Conservation (phyloP, 768 basidiomycete species). For the Rhodotorula diobovata region DNA sequence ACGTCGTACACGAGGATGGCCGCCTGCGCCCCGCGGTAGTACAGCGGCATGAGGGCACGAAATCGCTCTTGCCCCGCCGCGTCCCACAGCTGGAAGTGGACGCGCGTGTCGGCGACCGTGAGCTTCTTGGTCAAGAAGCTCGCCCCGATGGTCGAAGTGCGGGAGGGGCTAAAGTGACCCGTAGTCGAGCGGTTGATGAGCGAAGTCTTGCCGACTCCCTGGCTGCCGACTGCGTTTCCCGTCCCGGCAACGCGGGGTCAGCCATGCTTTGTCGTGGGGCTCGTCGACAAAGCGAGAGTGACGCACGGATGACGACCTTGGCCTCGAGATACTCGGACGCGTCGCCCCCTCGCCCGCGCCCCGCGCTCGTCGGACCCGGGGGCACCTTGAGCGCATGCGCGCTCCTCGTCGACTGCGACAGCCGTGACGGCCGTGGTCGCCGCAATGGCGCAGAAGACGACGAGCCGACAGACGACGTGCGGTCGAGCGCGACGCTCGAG, state of each 20-base stretch:
- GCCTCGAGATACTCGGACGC: constrained; percentile 59
- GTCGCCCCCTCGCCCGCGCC: not conserved
- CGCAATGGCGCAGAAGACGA: not conserved
- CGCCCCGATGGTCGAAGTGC: constrained; percentile 84
- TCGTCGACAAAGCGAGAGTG: constrained; percentile 40
- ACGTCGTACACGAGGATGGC: constrained; percentile 93
- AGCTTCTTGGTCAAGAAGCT: constrained; percentile 93
- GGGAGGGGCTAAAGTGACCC: constrained; percentile 81
- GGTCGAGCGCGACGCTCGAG: constrained; percentile 3
- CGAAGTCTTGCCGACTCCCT: constrained; percentile 51
- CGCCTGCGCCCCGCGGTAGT: constrained; percentile 92
- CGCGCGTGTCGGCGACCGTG: constrained; percentile 73
- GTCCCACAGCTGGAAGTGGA: constrained; percentile 65
- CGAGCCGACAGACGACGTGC: constrained; percentile 13
- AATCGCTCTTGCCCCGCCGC: constrained; percentile 92
- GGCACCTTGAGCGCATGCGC: constrained; percentile 7
- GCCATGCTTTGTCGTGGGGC: not conserved
- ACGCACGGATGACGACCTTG: constrained; percentile 94
- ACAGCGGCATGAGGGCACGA: constrained; percentile 91
- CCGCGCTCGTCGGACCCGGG: not conserved
- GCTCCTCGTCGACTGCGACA: constrained; percentile 3
- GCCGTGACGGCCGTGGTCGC: constrained; percentile 4
- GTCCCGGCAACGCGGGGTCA: too few species aligned
- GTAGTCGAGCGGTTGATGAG: constrained; percentile 85
- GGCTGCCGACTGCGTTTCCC: constrained; percentile 40